phyloP scores from a whole-genome alignment of 2,329 filamentous ascomycete species.

The Decorospora gaudefroyi region DNA sequence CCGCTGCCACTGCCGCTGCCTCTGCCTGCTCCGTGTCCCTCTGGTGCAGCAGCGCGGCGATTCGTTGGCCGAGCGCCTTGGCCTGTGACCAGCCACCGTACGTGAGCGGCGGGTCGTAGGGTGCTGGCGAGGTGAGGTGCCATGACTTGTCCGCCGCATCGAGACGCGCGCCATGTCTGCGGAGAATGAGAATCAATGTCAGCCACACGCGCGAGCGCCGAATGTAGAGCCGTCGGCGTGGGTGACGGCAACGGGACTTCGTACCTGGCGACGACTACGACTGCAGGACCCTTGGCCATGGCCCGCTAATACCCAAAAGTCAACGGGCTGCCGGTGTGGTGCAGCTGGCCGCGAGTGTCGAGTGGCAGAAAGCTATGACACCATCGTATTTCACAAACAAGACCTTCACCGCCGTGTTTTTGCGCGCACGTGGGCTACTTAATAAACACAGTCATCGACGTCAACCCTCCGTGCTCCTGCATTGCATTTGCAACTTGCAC shows the following conservation, averaged over 20 bases:
- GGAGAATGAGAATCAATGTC: slow-evolving; percentile 10
- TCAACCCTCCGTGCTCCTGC: not conserved
- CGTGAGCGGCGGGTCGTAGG: slow-evolving; percentile 93
- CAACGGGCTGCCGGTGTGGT: too few species aligned
- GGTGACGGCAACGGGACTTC: too few species aligned
- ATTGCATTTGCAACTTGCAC: not conserved
- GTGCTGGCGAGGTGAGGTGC: slow-evolving; percentile 89
- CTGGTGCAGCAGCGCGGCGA: slow-evolving; percentile 69
- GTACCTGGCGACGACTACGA: slow-evolving; percentile 57
- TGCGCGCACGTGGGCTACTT: not conserved
- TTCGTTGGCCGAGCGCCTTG: slow-evolving; percentile 77
- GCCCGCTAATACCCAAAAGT: too few species aligned
- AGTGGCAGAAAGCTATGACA: slow-evolving; percentile 32
- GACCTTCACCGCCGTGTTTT: slow-evolving; percentile 4
- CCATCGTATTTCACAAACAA: slow-evolving; percentile 15
- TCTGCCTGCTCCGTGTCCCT: slow-evolving; percentile 54
- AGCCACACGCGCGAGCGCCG: slow-evolving; percentile 17
- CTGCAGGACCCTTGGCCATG: slow-evolving; percentile 54
- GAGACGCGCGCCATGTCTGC: slow-evolving; percentile 85
- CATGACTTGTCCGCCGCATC: slow-evolving; percentile 94
- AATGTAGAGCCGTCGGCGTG: slow-evolving; percentile 4
- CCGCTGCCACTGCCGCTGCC: slow-evolving; percentile 35
- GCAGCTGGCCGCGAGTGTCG: too few species aligned
- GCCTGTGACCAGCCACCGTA: slow-evolving; percentile 93
- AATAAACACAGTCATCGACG: too few species aligned